Evolutionary conservation across 805 yeast genomes (phyloP), one percentile per base, ranked within the genome.

Genomic region (Candida dajiaensis): DNA sequence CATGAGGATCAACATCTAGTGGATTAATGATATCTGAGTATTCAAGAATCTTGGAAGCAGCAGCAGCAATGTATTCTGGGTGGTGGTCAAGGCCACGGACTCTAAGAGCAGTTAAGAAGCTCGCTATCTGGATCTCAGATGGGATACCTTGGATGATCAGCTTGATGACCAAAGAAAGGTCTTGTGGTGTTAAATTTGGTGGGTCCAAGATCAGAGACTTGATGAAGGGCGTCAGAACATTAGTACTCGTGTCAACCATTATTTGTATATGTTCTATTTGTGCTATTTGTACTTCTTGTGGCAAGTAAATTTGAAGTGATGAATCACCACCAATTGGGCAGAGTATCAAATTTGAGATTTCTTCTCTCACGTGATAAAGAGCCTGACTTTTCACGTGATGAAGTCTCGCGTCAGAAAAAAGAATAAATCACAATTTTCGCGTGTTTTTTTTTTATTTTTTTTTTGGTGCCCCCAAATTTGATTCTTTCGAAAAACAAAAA

Each of bases 21-120:
- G 72, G 62, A 10, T 73, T 68, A n/a, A 88, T 76, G 2, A 70
- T 54, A 42, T 74, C 76, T 7, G 94, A 81, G 55, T 75, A 83
- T 55, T 79, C 78, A 50, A 86, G 68, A 22, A 92, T 77, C 2
- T 94, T 81, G 19, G 71, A 69, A 0, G 89, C 97, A 0, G 97
- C 97, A 9, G 87, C 83, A 4, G 97, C 90, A 37, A 94, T 85
- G 62, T 70, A 87, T 31, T 78, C 86, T 0, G 97, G 81, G 44
- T 83, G 73, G 53, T 85, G 89, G 58, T 94, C 98, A 8, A 90
- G 66, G 2, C 87, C 87, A 26, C 79, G 76, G 38, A 82, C 64
- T 55, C 94, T 76, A 42, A 94, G 68, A 1, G 86, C 88, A 0
- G 95, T 83, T 47, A 94, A 72, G 60, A 94, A 90, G 10, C 94